Percentiles rank a stretch among this genome's conserved stretches.
These are phyloP conservation scores for Amaranthus cruentus DNA, from an alignment of 148 eudicot genomes.

Conservation along the genomic window DNA sequence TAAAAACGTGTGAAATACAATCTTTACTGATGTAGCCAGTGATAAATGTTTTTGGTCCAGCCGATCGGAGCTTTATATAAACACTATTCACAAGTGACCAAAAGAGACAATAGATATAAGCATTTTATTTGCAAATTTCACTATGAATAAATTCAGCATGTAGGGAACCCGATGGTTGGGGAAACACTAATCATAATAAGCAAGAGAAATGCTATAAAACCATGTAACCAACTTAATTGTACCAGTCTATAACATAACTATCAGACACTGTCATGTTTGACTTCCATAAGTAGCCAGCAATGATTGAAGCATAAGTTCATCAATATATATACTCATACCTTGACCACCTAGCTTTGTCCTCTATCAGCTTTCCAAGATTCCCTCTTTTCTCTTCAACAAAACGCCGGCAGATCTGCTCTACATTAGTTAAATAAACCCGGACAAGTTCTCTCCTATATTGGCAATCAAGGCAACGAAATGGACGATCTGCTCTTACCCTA, in stretches of 20 bases:
- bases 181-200: background rate
- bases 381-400: conserved; percentile 82
- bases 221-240: background rate
- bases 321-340: conserved; percentile 40
- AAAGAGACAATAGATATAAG: background rate
- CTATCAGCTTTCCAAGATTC: conserved; percentile 65
- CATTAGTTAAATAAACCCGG: conserved; percentile 80
- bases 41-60: too few relatives aligned
- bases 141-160: background rate
- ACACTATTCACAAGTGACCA: background rate
- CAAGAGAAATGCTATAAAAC: background rate
- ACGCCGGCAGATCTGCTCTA: conserved; percentile 85
- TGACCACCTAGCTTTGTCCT: conserved; percentile 90
- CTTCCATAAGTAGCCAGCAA: conserved; percentile 1
- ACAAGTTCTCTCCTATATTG: conserved; percentile 85
- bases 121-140: background rate
- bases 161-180: background rate
- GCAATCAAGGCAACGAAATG: conserved; percentile 85
- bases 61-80: too few relatives aligned
- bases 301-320: background rate
- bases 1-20: too few relatives aligned
- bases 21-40: too few relatives aligned
- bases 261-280: background rate
- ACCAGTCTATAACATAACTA: background rate
- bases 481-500: conserved; percentile 82